These are phyloP conservation scores for Dactylellina drechsleri DNA, from an alignment of 2,329 filamentous ascomycete species.

Conservation along the genomic window DNA sequence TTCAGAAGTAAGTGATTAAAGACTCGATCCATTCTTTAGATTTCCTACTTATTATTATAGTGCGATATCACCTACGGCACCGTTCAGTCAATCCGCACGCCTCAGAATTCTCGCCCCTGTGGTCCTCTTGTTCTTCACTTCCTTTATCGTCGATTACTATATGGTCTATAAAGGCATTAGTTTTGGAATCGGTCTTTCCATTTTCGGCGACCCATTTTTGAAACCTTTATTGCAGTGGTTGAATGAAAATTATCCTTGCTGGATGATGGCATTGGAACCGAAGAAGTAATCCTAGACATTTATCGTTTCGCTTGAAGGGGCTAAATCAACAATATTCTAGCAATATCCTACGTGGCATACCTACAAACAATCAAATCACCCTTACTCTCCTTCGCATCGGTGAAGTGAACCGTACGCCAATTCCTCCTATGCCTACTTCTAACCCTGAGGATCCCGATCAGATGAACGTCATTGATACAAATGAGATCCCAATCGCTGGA, in stretches of 20 bases:
- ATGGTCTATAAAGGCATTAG: slow-evolving; percentile 72
- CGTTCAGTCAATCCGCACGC: slow-evolving; percentile 68
- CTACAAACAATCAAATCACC: slow-evolving; percentile 84
- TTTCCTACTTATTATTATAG: slow-evolving; percentile 59
- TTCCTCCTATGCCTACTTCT: slow-evolving; percentile 69
- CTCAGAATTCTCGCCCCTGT: slow-evolving; percentile 68
- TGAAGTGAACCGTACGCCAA: slow-evolving; percentile 79
- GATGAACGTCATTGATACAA: slow-evolving; percentile 60
- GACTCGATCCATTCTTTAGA: not conserved
- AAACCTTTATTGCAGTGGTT: slow-evolving; percentile 69
- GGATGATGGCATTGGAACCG: slow-evolving; percentile 44
- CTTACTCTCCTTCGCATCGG: slow-evolving; percentile 82
- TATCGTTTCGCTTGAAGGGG: too few species aligned
- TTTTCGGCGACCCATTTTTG: slow-evolving; percentile 83
- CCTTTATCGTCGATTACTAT: slow-evolving; percentile 69
- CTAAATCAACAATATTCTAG: slow-evolving; percentile 58
- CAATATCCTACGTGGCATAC: slow-evolving; percentile 80
- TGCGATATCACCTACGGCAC: slow-evolving; percentile 71
- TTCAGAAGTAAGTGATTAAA: slow-evolving; percentile 66
- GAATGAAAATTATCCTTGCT: slow-evolving; percentile 65
- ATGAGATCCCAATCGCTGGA: slow-evolving; percentile 69
- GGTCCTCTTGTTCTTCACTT: slow-evolving; percentile 66
- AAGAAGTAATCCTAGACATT: slow-evolving; percentile 60
- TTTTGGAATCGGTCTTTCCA: slow-evolving; percentile 75
- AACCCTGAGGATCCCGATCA: slow-evolving; percentile 63